Evolutionary conservation across 2,329 filamentous ascomycete genomes (phyloP).

Genomic region (Fusarium nisikadoi): DNA sequence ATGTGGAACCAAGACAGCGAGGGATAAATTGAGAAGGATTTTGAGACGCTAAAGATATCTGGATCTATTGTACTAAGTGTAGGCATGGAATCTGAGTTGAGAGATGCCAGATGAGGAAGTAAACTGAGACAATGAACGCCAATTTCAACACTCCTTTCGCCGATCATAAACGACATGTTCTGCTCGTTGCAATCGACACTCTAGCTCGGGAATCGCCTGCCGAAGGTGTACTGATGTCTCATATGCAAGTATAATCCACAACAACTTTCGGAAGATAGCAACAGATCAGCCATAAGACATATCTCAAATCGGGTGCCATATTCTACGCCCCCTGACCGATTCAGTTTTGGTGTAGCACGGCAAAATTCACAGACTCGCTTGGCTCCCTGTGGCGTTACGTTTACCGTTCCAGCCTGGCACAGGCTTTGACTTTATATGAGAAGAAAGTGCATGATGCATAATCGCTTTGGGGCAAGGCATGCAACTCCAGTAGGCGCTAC

Average conservation of each 20-base stretch:
- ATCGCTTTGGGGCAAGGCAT: slow-evolving; percentile 7
- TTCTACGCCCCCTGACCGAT: slow-evolving; percentile 4
- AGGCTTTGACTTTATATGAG: slow-evolving; percentile 2
- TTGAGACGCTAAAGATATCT: slow-evolving; percentile 11
- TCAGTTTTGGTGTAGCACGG: slow-evolving; percentile 20
- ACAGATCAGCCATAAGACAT: slow-evolving; percentile 8
- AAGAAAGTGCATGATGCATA: slow-evolving; percentile 15
- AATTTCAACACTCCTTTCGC: slow-evolving; percentile 13
- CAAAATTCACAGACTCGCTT: slow-evolving; percentile 32
- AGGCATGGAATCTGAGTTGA: not conserved
- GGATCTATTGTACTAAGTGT: slow-evolving; percentile 14
- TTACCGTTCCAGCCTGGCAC: slow-evolving; percentile 24
- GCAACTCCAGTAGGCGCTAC: slow-evolving; percentile 8
- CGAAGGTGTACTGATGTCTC: slow-evolving; percentile 12
- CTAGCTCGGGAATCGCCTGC: slow-evolving; percentile 8
- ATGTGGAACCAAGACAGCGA: slow-evolving; percentile 6
- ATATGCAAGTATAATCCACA: slow-evolving; percentile 14
- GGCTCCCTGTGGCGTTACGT: slow-evolving; percentile 30
- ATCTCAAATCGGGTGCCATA: slow-evolving; percentile 1
- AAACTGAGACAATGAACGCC: slow-evolving; percentile 23
- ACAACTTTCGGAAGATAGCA: slow-evolving; percentile 13
- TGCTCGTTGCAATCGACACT: slow-evolving; percentile 9
- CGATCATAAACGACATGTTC: slow-evolving; percentile 23
- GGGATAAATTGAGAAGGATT: slow-evolving; percentile 6
- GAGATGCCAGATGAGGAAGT: slow-evolving; percentile 8